Evolutionary conservation across 495 filamentous ascomycete species (phyloP).

Genomic region (Pyrenula massariospora): DNA sequence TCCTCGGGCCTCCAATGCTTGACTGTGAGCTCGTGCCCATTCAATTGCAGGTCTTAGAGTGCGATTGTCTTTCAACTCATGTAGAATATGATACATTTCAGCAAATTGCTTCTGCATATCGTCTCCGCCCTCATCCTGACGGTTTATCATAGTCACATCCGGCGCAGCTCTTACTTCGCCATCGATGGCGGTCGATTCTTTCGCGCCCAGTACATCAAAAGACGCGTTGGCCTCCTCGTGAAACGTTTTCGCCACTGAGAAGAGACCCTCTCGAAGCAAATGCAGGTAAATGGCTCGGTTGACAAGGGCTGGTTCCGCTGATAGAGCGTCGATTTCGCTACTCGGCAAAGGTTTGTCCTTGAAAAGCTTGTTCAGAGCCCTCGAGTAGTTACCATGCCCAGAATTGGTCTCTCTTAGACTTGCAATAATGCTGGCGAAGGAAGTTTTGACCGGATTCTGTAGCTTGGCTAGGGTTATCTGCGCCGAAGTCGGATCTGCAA

Average conservation of each 20-base stretch:
- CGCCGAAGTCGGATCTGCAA: slow-evolving; percentile 55
- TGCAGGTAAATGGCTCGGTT: slow-evolving; percentile 96
- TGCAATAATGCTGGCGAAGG: slow-evolving; percentile 66
- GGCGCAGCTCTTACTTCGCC: not conserved
- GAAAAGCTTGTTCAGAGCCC: slow-evolving; percentile 75
- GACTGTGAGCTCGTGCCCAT: slow-evolving; percentile 67
- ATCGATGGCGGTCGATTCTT: not conserved
- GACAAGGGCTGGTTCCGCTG: slow-evolving; percentile 60
- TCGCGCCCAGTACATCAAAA: slow-evolving; percentile 3
- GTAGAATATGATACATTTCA: slow-evolving; percentile 82
- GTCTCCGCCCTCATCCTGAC: slow-evolving; percentile 30
- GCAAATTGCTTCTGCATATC: slow-evolving; percentile 72
- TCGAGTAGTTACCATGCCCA: slow-evolving; percentile 68
- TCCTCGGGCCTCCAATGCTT: slow-evolving; percentile 63
- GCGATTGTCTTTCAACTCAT: slow-evolving; percentile 52
- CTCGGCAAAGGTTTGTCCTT: slow-evolving; percentile 63
- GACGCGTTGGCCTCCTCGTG: slow-evolving; percentile 4
- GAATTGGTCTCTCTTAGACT: slow-evolving; percentile 70
- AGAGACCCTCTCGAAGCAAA: slow-evolving; percentile 86
- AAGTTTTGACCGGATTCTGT: slow-evolving; percentile 67
- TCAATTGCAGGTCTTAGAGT: slow-evolving; percentile 74
- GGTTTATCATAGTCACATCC: slow-evolving; percentile 5
- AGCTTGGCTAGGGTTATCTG: slow-evolving; percentile 66
- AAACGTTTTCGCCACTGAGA: slow-evolving; percentile 74
- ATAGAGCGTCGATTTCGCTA: slow-evolving; percentile 72